Evolutionary conservation across 371 early-diverging fungal genomes (phyloP), one percentile per base, ranked within the genome.

Genomic region (Syncephalastrum monosporum): DNA sequence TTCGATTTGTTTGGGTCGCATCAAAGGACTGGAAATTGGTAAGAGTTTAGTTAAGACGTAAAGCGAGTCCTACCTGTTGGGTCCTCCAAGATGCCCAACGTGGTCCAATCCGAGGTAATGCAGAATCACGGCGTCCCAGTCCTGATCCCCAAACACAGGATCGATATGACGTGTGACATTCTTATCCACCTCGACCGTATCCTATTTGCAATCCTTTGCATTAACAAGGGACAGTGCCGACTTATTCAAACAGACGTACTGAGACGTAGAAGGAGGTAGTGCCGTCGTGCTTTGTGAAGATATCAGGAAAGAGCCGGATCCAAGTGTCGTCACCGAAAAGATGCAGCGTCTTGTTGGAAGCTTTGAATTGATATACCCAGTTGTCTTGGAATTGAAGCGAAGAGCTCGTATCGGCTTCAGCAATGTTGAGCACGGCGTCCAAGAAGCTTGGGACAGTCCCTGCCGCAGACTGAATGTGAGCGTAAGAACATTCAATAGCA

Each of bases 321-420:
- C 98, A 97, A 3, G 98, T 97, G 57, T 97, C 97, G 61, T 97
- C 98, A 42, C 98, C 98, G 82, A 91, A 91, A 69, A 95, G 91
- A 43, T 83, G 79, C 17, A 95, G 76, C 1, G 82, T 77, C 38
- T 81, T 78, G 7, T 79, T 77, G 5, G 75, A 62, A 21, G 79
- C 63, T 21, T 80, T 72, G 33, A 89, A 63, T 57, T 91, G 91
- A 65, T 83, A 77, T 17, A 92, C 67, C 86, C 90, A 62, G 59
- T 87, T 92, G 61, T 92, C 92, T 42, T 90, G 84, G 54, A 79
- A 64, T 13, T 72, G 65, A 5, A 88, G 66, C 0, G 89, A 84
- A 1, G 83, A 91, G 25, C 82, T 91, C 50, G 81, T 87, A 65
- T 81, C 95, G 1, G 79, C 91, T 60, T 98, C 97, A 16, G 87